Base-by-base conservation (phyloP, 2,329 filamentous ascomycete genomes). In the Cladophialophora chaetospira region DNA sequence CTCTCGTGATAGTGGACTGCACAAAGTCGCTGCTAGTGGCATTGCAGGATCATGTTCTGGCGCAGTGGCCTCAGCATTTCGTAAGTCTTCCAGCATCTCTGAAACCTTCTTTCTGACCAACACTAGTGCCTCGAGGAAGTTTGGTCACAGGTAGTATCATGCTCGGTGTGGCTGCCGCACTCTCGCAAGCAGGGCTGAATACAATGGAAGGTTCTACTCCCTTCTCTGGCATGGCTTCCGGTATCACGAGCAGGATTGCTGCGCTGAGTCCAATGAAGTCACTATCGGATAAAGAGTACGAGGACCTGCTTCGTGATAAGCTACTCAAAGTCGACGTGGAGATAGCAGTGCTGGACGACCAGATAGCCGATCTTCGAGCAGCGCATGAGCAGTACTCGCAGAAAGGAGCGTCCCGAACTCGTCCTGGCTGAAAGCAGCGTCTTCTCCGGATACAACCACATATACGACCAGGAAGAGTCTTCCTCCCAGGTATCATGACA, bases 271-370 rank as follows among this genome's bases (percentile, higher is more conserved):
- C 89, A 0, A 77, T 94, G 60, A 87, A 81, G 65, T 81, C 82
- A 10, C 74, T 94, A 23, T 84, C 83, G 0, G 86, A 94, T 64
- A 80, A 87, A 23, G 85, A 94, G 65, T 94, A 94, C 67, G 81
- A 82, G 57, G 74, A 79, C 1, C 84, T 91, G 73, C 76, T 94
- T 66, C 77, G 79, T 26, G 88, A 92, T 69, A 90, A 87, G 72
- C 73, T 91, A 36, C 70, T 93, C 23, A 80, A 78, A 60, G 74
- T 93, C 2, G 87, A 94, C 63, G 88, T 83, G 1, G 88, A 93
- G 60, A 91, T 94, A 70, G 85, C 88, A 0, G 71, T 94, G 4
- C 78, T 93, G 31, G 88, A 94, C 66, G 89, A 93, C 52, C 85
- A 84, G 67, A 89, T 94, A 63, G 80, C 78, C 45, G 77, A 73